phyloP scores from a whole-genome alignment of 371 early-diverging fungal species.

The Lichtheimia hyalospora region DNA sequence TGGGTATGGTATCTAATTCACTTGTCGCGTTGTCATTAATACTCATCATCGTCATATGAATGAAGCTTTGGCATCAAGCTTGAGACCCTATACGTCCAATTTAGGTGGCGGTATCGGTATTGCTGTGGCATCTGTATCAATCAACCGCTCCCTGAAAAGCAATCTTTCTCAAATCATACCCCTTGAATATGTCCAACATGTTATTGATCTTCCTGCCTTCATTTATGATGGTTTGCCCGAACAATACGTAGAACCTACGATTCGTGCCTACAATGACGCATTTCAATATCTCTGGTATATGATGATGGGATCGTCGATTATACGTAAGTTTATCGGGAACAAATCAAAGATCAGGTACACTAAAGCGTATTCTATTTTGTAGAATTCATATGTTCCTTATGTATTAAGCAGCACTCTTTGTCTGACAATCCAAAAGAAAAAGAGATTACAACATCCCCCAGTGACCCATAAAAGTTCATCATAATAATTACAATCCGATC shows the following conservation, averaged over 20 bases:
- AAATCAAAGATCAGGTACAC: no score
- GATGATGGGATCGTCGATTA: slow-evolving; percentile 5
- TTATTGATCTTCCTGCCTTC: slow-evolving; percentile 32
- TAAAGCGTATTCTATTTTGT: no score
- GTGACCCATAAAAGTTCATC: no score
- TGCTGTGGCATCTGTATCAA: slow-evolving; percentile 36
- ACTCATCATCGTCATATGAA: not conserved
- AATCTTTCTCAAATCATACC: slow-evolving; percentile 30
- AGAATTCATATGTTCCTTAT: no score
- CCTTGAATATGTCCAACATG: slow-evolving; percentile 15
- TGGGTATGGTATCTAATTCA: slow-evolving; percentile 11
- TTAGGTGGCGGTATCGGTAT: slow-evolving; percentile 51
- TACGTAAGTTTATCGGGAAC: no score
- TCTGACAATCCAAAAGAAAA: no score
- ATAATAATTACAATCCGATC: no score
- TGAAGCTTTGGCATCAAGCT: slow-evolving; percentile 43
- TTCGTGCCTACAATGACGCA: slow-evolving; percentile 24
- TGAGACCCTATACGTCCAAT: slow-evolving; percentile 39
- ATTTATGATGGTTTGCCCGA: slow-evolving; percentile 38
- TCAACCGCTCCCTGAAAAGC: slow-evolving; percentile 30
- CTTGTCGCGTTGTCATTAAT: no score
- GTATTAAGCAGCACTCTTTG: no score
- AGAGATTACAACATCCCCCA: no score
- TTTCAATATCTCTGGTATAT: slow-evolving; percentile 39
- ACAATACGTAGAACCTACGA: slow-evolving; percentile 20